Percentiles rank a stretch among this genome's conserved stretches.
Evolutionary conservation across 169 alveolate genomes (phyloP).

Genomic region (Cyclospora cayetanensis): DNA sequence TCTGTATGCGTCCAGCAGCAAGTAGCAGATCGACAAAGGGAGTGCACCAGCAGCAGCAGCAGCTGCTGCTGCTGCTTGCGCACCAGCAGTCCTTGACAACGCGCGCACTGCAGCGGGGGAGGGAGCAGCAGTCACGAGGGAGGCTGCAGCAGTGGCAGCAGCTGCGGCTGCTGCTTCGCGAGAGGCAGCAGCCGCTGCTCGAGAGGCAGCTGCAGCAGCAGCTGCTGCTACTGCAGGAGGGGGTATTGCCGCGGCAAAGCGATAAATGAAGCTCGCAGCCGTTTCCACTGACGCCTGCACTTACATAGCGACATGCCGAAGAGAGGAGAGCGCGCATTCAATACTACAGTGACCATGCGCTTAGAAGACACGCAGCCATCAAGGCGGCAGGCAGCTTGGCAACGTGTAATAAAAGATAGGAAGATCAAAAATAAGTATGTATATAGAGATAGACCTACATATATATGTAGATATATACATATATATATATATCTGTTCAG

Average conservation of each 20-base stretch:
- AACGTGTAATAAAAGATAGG: no score
- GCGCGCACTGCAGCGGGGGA: not conserved
- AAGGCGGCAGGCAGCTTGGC: no score
- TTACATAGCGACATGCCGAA: no score
- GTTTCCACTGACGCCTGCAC: not conserved
- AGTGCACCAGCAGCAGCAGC: not conserved
- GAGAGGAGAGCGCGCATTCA: no score
- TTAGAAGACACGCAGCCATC: no score
- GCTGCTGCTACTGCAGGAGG: not conserved
- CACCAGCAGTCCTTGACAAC: not conserved
- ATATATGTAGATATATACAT: not conserved
- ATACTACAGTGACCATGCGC: no score
- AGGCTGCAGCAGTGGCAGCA: slow-evolving; percentile 8
- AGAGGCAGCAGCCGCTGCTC: not conserved
- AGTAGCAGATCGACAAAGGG: not conserved
- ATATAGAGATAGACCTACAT: not conserved
- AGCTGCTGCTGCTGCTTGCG: not conserved
- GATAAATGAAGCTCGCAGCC: not conserved
- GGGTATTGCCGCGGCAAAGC: not conserved
- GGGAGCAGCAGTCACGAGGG: not conserved
- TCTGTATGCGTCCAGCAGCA: not conserved
- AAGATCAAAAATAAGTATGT: no score
- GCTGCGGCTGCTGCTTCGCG: not conserved
- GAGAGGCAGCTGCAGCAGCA: slow-evolving; percentile 1
- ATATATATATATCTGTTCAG: no score